Evolutionary conservation across 768 basidiomycete species (phyloP), one percentile per base, ranked within the genome.

Genomic region (Punctularia strigosozonata): DNA sequence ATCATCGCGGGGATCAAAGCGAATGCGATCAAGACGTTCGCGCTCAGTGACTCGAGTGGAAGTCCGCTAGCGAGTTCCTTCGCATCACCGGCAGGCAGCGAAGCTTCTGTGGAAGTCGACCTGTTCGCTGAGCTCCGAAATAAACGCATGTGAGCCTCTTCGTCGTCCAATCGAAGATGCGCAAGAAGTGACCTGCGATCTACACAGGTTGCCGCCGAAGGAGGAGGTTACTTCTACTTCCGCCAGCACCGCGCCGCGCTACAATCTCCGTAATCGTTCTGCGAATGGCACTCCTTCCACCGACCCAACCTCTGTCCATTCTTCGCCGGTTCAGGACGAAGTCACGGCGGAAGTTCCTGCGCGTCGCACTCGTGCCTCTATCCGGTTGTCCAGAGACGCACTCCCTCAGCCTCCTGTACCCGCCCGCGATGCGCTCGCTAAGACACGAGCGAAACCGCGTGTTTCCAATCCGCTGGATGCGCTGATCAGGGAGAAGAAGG

Each of bases 1-100:
- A 62, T 82, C 22, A 75, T 85, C 33, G 76, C 70, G 5, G 62
- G 72, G 25, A 80, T 84, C 44, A 80, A 69, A 57, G 75, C 71
- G n/a, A 66, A 62, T 44, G 79, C 74, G n/a, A 4, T 66, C 15
- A 30, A 10, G 10, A 30, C 28, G 20, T 34, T n/a, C n/a, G 33
- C 33, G 10, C 8, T 19, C 13, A 28, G 26, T 8, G 26, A 28
- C 8, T 28, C 15, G 8, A 28, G 26, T 15, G 26, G 15, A 28
- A 15, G 15, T 8, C 26, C 26, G 26, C n/a, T n/a, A n/a, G n/a
- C n/a, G 26, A 28, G 26, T 8, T 15, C 15, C 10, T 28, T 15
- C 26, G 10, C 26, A 28, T 8, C 10, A 28, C 8, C 15, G 26
- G 10, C 26, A 15, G 15, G 10, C 26, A 8, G 26, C 26, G 10